A percentile compares a stretch with the other conserved stretches of the same genome.
Evolutionary conservation across 2,329 filamentous ascomycete species (phyloP).

Genomic region (Lecanicillium sp.): DNA sequence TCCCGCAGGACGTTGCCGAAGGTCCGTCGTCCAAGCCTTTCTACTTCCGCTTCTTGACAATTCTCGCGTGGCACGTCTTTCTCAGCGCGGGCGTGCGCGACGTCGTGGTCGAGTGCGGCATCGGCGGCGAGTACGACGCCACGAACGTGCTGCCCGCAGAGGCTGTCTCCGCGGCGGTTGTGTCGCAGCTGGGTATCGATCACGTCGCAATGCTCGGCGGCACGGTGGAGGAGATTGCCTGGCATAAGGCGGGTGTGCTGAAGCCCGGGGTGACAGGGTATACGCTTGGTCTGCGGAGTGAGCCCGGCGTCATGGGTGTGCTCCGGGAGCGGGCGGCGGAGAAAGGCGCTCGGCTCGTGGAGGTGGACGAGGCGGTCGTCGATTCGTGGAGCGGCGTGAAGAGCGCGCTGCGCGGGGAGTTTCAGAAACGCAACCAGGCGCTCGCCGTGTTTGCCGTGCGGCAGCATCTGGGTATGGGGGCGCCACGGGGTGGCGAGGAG

Average conservation of each 20-base stretch:
- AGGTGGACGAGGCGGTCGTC: constrained; percentile 34
- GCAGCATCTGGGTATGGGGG: constrained; percentile 43
- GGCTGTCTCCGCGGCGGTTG: constrained; percentile 62
- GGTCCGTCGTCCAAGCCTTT: constrained; percentile 68
- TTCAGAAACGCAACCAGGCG: constrained; percentile 54
- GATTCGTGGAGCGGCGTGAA: constrained; percentile 36
- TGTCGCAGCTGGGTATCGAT: constrained; percentile 80
- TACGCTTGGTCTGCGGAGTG: constrained; percentile 24
- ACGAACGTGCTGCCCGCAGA: constrained; percentile 71
- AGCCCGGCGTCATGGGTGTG: constrained; percentile 41
- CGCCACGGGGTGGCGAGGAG: constrained; percentile 14
- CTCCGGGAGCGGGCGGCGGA: constrained; percentile 54
- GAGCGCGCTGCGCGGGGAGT: constrained; percentile 40
- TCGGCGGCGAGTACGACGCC: constrained; percentile 87
- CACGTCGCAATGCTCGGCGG: constrained; percentile 75
- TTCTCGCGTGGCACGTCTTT: constrained; percentile 83
- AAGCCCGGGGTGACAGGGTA: constrained; percentile 50
- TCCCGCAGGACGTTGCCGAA: constrained; percentile 36
- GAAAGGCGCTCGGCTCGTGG: constrained; percentile 41
- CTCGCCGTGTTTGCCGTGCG: constrained; percentile 51
- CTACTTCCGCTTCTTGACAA: constrained; percentile 86
- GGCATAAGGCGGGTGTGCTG: constrained; percentile 89
- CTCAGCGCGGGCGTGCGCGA: constrained; percentile 66
- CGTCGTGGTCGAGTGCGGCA: constrained; percentile 86
- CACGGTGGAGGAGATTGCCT: constrained; percentile 74